Conservation (phyloP, 2,329 filamentous ascomycete genomes). For the Pyrenophora seminiperda region DNA sequence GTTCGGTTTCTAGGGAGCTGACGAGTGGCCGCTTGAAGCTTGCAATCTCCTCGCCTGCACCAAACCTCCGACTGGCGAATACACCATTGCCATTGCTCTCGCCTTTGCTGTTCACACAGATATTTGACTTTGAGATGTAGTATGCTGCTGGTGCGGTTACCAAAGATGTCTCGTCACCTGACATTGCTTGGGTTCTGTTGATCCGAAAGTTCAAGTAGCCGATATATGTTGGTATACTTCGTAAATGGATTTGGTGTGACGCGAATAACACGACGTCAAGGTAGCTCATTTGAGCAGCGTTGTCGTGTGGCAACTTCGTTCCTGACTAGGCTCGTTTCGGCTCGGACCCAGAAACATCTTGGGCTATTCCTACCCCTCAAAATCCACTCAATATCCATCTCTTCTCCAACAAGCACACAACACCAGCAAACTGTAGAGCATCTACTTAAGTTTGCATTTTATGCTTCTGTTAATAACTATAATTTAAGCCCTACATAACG, state of each 20-base stretch:
- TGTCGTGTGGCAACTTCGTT: background rate
- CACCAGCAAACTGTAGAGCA: too few relatives aligned
- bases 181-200: background rate
- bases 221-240: background rate
- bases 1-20: slow-evolving; percentile 58
- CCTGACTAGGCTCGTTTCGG: slow-evolving; percentile 4
- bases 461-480: too few relatives aligned
- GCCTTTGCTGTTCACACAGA: slow-evolving; percentile 28
- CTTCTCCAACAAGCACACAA: too few relatives aligned
- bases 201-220: background rate
- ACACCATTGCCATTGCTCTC: slow-evolving; percentile 57
- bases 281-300: background rate
- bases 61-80: slow-evolving; percentile 58
- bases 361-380: too few relatives aligned
- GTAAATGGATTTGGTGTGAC: background rate
- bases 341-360: background rate
- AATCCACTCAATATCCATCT: too few relatives aligned
- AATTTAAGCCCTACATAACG: too few relatives aligned
- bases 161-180: background rate
- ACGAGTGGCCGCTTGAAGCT: slow-evolving; percentile 58
- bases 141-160: slow-evolving; percentile 15
- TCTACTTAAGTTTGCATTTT: too few relatives aligned
- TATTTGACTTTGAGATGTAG: slow-evolving; percentile 29
- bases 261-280: slow-evolving; percentile 7
- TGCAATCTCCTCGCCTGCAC: slow-evolving; percentile 56